Evolutionary conservation across 768 basidiomycete species (phyloP), one percentile per base, ranked within the genome.

Genomic region (Termitomyces sp.): DNA sequence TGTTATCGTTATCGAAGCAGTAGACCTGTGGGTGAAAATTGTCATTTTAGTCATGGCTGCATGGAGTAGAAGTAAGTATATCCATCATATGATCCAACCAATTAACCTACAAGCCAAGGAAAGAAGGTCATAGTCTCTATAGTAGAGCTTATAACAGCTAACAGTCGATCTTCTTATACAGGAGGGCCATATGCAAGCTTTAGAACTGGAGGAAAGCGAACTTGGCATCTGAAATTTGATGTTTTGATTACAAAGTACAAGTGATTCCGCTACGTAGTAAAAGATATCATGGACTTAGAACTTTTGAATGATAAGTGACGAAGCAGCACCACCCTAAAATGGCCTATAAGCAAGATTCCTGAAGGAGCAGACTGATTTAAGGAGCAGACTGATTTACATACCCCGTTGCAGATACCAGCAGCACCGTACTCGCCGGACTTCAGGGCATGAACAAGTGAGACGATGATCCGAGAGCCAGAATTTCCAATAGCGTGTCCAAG

Each of bases 401-500:
- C 93, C 61, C 94, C 96, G 67, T 98, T 98, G 82, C 96, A 98
- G 63, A 98, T 88, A 70, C 89, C 94, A 39, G 95, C 96, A 54
- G 91, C 93, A 63, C 95, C 96, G 66, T 95, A 97, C 75, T 98
- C 80, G 39, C 95, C 95, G 3, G 86, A 71, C 78, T 96, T 87
- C 62, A 98, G 83, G n/a, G 88, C 84, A 68, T 98, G 94, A 4
- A 92, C 78, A 19, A 98, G 82, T 6, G 96, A 91, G 27, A 98
- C 95, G 48, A 98, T 79, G 73, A 98, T 98, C 50, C 96, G 88
- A 46, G 91, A 83, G 19, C 96, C 96, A 39, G 94, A 97, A 73
- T 92, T 98, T 58, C 96, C 96, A 68, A 98, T 93, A 43, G 96
- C 93, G 70, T 98, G 89, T 32, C 95, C 95, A 48, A 98, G 86